Base-by-base conservation (phyloP, 192 early-diverging fungal species). In the Piromyces sp. region DNA sequence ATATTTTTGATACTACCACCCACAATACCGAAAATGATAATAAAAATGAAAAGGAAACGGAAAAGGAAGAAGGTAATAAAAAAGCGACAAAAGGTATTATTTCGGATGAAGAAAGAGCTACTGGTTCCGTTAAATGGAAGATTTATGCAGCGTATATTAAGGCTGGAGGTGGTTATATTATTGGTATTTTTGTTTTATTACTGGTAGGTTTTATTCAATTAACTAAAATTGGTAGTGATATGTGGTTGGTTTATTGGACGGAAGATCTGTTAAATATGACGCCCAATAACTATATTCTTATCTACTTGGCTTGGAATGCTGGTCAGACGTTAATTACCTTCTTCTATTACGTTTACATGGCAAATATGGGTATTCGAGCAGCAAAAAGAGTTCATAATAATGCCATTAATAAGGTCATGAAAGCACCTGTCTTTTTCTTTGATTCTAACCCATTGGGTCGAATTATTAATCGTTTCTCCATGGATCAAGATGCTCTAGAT, bases 391-490 rank as follows among this genome's bases (percentile, higher is more conserved):
- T 96, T 14, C 96, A 98, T 87, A 86, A 90, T 16, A 87, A 86
- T 30, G 90, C 95, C 42, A 84, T 95, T 30, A 36, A 82, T n/a
- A 87, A 89, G 31, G 88, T 96, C 28, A 80, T 95, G 82, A 84
- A 92, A 15, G 91, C 95, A 1, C 95, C 95, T 14, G 89, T 92
- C 80, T 86, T 86, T 5, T 96, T 98, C 85, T 98, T 94, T 85
- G 95, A 96, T 83, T 91, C 92, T n/a, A 95, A 93, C n/a, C 96
- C 96, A 13, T 88, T 94, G 19, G 95, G 95, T 30, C 90, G 93
- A 26, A 93, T 96, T 79, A 92, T 93, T 84, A 98, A 96, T 85
- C 87, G 97, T 78, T 96, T 95, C 83, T 93, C 94, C 29, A 92
- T 93, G n/a, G 95, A 98, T 87, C 93, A 89, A 15, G 92, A 94